These are phyloP conservation scores for Podospora pseudocomata DNA, from an alignment of 495 filamentous ascomycete species.

Conservation along the genomic window DNA sequence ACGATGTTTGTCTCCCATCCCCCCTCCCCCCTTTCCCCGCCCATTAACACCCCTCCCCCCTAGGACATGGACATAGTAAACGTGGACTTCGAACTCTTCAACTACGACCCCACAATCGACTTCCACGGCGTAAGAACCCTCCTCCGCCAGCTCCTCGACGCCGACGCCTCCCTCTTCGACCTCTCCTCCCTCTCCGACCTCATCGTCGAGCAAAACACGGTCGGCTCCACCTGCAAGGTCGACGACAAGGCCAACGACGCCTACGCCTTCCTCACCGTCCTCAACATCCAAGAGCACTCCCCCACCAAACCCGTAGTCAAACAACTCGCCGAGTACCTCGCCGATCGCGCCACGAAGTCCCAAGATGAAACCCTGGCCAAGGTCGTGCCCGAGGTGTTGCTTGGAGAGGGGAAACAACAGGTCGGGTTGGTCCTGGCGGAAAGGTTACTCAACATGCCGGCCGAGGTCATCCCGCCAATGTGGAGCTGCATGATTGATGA, in stretches of 20 bases:
- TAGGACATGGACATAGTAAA: constrained; percentile 83
- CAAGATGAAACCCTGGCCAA: constrained; percentile 16
- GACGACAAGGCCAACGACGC: constrained; percentile 92
- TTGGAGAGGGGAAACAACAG: constrained; percentile 32
- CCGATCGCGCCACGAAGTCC: constrained; percentile 48
- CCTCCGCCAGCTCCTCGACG: constrained; percentile 89
- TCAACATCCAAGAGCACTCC: constrained; percentile 80
- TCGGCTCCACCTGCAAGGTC: constrained; percentile 93
- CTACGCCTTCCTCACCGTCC: constrained; percentile 87
- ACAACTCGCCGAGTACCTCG: constrained; percentile 68
- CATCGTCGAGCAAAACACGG: constrained; percentile 79
- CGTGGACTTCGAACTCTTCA: constrained; percentile 98
- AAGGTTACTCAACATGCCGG: constrained; percentile 90
- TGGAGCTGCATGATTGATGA: constrained; percentile 94
- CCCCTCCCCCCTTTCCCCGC: background rate
- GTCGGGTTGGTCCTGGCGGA: constrained; percentile 88
- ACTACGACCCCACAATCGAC: constrained; percentile 83
- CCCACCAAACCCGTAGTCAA: constrained; percentile 62
- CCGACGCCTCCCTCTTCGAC: constrained; percentile 78
- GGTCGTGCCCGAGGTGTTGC: constrained; percentile 23
- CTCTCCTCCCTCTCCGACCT: constrained; percentile 81
- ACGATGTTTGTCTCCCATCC: constrained; percentile 9
- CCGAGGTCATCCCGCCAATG: constrained; percentile 90
- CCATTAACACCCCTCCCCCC: background rate
- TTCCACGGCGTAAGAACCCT: constrained; percentile 93